Evolutionary conservation across 2,329 filamentous ascomycete species (phyloP).

Genomic region (Tolypocladium inflatum): DNA sequence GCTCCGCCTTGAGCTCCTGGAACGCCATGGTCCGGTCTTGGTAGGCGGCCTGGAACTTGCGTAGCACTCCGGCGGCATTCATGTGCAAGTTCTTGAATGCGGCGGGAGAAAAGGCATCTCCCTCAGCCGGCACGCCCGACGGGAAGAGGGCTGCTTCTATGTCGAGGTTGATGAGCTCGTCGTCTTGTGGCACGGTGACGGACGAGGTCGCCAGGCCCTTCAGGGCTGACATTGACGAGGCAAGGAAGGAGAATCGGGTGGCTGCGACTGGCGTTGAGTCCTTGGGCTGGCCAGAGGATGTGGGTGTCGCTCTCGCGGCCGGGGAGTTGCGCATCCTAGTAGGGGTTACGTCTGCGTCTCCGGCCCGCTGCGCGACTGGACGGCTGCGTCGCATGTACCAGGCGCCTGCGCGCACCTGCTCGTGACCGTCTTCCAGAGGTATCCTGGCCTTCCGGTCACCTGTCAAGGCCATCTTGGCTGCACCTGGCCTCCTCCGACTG

Average conservation of each 20-base stretch:
- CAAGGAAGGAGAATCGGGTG: constrained; percentile 35
- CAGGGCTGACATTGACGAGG: constrained; percentile 34
- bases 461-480: constrained; percentile 18
- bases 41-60: constrained; percentile 50
- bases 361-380: constrained; percentile 1
- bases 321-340: constrained; percentile 2
- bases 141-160: constrained; percentile 47
- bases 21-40: constrained; percentile 40
- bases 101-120: constrained; percentile 46
- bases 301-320: neutral
- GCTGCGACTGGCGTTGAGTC: constrained; percentile 6
- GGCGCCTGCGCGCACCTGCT: constrained; percentile 6
- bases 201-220: constrained; percentile 15
- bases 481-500: constrained; percentile 5
- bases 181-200: constrained; percentile 24
- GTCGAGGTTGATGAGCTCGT: constrained; percentile 47
- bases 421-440: constrained; percentile 4
- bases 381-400: constrained; percentile 14
- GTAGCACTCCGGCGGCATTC: constrained; percentile 46
- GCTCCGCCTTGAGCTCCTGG: constrained; percentile 41
- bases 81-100: constrained; percentile 52
- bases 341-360: constrained; percentile 1
- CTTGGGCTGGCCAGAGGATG: constrained; percentile 1
- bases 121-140: constrained; percentile 25
- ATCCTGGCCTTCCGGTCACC: constrained; percentile 14